These are phyloP conservation scores for Solanum corneliomulleri DNA, from an alignment of 257 asterid species.

Conservation along the genomic window DNA sequence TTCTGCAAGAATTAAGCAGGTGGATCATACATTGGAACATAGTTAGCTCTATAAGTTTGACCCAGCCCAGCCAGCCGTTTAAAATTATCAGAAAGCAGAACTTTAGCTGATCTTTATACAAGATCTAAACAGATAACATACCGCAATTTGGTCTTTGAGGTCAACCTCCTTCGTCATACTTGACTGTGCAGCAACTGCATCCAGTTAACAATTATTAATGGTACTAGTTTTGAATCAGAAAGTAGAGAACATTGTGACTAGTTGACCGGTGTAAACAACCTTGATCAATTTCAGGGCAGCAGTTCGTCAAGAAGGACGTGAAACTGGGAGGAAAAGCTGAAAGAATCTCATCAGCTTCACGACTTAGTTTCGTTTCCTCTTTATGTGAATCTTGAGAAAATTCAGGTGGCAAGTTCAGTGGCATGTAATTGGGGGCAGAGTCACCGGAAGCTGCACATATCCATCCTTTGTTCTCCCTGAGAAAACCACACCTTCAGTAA, in stretches of 20 bases:
- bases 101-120: background rate
- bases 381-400: conserved; percentile 23
- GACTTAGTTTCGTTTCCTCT: conserved; percentile 13
- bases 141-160: conserved; percentile 58
- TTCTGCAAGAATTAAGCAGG: conserved; percentile 33
- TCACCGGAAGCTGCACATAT: conserved; percentile 26
- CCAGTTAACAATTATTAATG: background rate
- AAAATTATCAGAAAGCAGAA: background rate
- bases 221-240: background rate
- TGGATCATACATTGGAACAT: background rate
- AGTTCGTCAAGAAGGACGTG: conserved; percentile 53
- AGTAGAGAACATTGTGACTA: background rate
- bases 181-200: conserved; percentile 29
- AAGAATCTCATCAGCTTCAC: conserved; percentile 24
- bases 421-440: conserved; percentile 16
- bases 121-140: conserved; percentile 8
- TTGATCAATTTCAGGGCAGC: conserved; percentile 40
- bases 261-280: conserved; percentile 11
- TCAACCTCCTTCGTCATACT: conserved; percentile 16
- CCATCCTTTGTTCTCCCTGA: conserved; percentile 31
- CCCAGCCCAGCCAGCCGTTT: background rate
- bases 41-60: background rate
- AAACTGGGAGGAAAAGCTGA: conserved; percentile 69
- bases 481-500: background rate
- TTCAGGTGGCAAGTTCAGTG: conserved; percentile 14